phyloP scores from a whole-genome alignment of 768 basidiomycete genomes.

The Tephrocybe sp. region DNA sequence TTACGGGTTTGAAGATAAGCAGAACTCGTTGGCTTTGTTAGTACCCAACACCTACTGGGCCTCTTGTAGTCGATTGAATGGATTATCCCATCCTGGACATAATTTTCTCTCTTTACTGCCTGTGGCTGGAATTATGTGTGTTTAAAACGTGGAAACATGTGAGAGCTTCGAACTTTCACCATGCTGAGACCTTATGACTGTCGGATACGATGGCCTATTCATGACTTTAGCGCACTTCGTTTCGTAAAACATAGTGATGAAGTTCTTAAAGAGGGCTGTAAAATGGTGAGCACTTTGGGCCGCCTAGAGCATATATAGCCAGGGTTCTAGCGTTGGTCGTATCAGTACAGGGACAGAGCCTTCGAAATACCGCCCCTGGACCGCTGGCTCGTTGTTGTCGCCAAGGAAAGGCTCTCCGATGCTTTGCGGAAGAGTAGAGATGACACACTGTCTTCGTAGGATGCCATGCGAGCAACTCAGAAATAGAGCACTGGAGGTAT shows the following conservation, averaged over 20 bases:
- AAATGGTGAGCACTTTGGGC: conserved; percentile 1
- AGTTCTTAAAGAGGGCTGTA: conserved; percentile 11
- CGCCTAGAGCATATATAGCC: too few relatives aligned
- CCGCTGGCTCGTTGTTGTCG: conserved; percentile 46
- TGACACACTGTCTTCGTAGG: conserved; percentile 41
- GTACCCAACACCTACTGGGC: neutral
- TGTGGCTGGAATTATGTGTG: neutral
- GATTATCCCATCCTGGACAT: conserved; percentile 1
- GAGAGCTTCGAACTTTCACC: neutral
- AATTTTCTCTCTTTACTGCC: conserved; percentile 1
- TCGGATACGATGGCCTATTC: conserved; percentile 12
- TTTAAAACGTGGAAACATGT: neutral
- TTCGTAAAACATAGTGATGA: conserved; percentile 9
- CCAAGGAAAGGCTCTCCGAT: conserved; percentile 39
- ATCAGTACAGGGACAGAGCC: conserved; percentile 23
- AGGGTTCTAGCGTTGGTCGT: too few relatives aligned
- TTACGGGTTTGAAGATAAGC: conserved; percentile 5
- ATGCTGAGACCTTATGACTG: neutral
- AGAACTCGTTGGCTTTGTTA: too few relatives aligned
- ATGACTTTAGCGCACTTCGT: conserved; percentile 7
- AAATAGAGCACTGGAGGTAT: neutral
- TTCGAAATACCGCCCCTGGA: conserved; percentile 46
- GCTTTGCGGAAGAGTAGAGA: conserved; percentile 48
- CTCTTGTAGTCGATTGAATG: neutral
- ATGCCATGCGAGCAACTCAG: conserved; percentile 28